A percentile compares a stretch with the other conserved stretches of the same genome.
phyloP scores from a whole-genome alignment of 192 early-diverging fungal genomes.

The Coemansia sp. region DNA sequence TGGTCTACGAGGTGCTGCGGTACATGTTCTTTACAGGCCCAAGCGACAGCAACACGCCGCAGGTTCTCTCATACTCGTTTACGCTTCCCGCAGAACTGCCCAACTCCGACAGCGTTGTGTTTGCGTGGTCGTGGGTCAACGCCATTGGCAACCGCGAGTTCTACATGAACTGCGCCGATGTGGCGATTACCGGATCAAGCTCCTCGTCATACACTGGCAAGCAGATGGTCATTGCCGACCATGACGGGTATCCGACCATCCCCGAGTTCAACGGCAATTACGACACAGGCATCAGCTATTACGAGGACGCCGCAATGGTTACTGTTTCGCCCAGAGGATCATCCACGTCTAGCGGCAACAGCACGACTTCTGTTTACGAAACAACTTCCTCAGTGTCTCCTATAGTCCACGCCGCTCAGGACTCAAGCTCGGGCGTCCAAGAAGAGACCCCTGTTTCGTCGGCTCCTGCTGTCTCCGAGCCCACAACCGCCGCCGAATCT shows the following conservation, averaged over 20 bases:
- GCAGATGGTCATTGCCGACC: constrained; percentile 58
- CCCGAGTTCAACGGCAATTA: constrained; percentile 54
- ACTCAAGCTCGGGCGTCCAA: neutral
- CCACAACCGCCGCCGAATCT: too few species aligned
- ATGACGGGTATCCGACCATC: constrained; percentile 53
- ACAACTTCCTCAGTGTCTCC: neutral
- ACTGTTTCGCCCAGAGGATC: constrained; percentile 21
- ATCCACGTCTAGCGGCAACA: constrained; percentile 13
- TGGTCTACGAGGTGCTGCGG: constrained; percentile 51
- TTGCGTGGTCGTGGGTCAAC: constrained; percentile 72
- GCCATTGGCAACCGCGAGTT: constrained; percentile 69
- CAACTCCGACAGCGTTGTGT: constrained; percentile 34
- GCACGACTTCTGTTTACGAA: neutral
- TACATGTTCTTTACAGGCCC: constrained; percentile 42
- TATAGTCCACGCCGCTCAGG: neutral
- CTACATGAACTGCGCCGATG: constrained; percentile 74
- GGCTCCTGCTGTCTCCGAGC: neutral
- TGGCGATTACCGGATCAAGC: constrained; percentile 57
- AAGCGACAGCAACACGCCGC: constrained; percentile 10
- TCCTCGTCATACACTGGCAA: constrained; percentile 46
- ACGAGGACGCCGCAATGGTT: constrained; percentile 19
- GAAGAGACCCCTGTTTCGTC: neutral
- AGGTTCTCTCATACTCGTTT: constrained; percentile 40
- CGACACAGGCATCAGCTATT: constrained; percentile 28
- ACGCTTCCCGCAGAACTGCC: constrained; percentile 57